These are phyloP conservation scores for Myrica gale DNA, from an alignment of 306 rosid genomes.

Conservation along the genomic window DNA sequence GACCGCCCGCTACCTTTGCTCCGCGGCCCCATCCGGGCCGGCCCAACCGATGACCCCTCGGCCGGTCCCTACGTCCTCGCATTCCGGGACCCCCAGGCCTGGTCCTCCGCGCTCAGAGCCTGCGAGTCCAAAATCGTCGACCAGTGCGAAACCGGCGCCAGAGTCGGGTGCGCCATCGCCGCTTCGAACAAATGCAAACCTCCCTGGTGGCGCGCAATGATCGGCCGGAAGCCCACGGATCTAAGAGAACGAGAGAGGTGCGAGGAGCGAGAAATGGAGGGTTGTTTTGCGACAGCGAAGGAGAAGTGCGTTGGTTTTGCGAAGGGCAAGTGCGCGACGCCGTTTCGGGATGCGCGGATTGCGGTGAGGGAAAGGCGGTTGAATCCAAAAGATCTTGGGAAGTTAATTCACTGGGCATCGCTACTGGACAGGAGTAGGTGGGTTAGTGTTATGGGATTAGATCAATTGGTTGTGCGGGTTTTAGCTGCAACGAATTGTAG, in stretches of 20 bases:
- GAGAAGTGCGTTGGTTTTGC: slow-evolving; percentile 56
- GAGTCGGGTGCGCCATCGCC: slow-evolving; percentile 54
- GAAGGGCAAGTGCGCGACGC: slow-evolving; percentile 54
- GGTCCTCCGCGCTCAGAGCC: slow-evolving; percentile 53
- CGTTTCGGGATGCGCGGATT: slow-evolving; percentile 67
- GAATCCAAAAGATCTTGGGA: slow-evolving; percentile 40
- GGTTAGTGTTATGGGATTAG: slow-evolving; percentile 30
- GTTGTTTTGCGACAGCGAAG: slow-evolving; percentile 40
- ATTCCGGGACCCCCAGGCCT: slow-evolving; percentile 60
- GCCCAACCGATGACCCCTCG: slow-evolving; percentile 35
- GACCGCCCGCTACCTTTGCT: slow-evolving; percentile 57
- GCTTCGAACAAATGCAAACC: slow-evolving; percentile 56
- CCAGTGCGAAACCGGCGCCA: slow-evolving; percentile 75
- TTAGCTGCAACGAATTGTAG: slow-evolving; percentile 37
- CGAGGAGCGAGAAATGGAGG: slow-evolving; percentile 57
- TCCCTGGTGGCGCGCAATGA: slow-evolving; percentile 71
- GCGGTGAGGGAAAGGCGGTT: slow-evolving; percentile 30
- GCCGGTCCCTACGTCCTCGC: slow-evolving; percentile 59
- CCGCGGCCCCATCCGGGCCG: slow-evolving; percentile 60
- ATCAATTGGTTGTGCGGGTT: slow-evolving; percentile 12
- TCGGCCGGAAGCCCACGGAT: slow-evolving; percentile 40
- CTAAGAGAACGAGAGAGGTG: slow-evolving; percentile 59
- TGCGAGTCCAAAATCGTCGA: slow-evolving; percentile 54
- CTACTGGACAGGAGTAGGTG: slow-evolving; percentile 25
- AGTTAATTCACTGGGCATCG: slow-evolving; percentile 44